A percentile compares a stretch with the other conserved stretches of the same genome.
Conservation (phyloP, 2,329 filamentous ascomycete genomes). For the Colletotrichum somersetense region DNA sequence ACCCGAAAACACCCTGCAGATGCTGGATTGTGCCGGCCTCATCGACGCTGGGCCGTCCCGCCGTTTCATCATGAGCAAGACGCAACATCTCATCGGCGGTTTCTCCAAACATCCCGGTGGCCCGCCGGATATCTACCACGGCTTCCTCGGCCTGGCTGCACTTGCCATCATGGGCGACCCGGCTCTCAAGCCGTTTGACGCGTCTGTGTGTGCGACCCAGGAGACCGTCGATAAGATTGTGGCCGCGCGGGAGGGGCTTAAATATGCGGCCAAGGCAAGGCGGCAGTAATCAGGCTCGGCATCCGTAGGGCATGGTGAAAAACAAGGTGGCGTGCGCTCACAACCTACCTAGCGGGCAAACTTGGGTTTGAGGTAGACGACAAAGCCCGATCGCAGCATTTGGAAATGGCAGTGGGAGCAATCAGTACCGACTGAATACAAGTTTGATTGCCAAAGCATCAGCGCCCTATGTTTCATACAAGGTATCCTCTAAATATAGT, state of each 20-base stretch:
- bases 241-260: slow-evolving; percentile 57
- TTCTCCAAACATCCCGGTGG: slow-evolving; percentile 80
- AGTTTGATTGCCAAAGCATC: slow-evolving; percentile 15
- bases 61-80: slow-evolving; percentile 86
- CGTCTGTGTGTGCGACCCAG: slow-evolving; percentile 79
- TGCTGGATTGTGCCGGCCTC: slow-evolving; percentile 70
- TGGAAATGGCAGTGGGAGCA: neutral
- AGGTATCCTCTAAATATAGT: slow-evolving; percentile 41
- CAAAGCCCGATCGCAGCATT: too few species aligned
- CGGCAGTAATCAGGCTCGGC: neutral
- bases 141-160: slow-evolving; percentile 86
- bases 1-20: slow-evolving; percentile 53
- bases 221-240: slow-evolving; percentile 66
- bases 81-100: slow-evolving; percentile 86
- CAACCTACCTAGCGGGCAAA: neutral
- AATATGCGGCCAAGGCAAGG: slow-evolving; percentile 41
- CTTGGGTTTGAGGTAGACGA: neutral
- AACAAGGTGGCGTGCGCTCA: neutral
- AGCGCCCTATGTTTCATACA: slow-evolving; percentile 38
- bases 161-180: slow-evolving; percentile 80
- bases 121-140: slow-evolving; percentile 86
- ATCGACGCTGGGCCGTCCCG: slow-evolving; percentile 72
- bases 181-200: slow-evolving; percentile 78
- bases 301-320: neutral
- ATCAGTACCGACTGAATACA: neutral